These are phyloP conservation scores for Coffea humblotiana DNA, from an alignment of 305 asterid species.

Conservation along the genomic window DNA sequence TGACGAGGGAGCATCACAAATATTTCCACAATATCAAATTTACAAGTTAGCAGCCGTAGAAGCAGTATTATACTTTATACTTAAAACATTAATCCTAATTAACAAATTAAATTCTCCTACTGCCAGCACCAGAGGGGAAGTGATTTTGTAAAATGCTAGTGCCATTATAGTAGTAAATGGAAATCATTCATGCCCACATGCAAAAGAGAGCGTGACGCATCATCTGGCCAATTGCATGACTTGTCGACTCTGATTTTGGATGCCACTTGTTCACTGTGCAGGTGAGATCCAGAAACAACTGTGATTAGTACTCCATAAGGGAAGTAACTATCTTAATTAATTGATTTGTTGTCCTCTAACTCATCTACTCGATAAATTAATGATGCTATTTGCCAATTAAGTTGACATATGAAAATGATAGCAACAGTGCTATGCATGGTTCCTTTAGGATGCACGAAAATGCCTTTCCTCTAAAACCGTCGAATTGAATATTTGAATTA, in stretches of 20 bases:
- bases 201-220: conserved; percentile 4
- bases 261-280: neutral
- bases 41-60: too few species aligned
- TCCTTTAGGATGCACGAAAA: neutral
- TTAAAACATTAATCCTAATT: neutral
- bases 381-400: neutral
- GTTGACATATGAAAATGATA: too few species aligned
- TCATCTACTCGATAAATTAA: neutral
- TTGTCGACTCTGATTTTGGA: conserved; percentile 14
- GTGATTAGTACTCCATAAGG: neutral
- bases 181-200: conserved; percentile 17
- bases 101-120: neutral
- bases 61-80: too few species aligned
- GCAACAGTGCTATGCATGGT: neutral
- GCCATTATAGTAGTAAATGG: neutral
- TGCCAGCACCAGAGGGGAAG: too few species aligned
- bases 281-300: neutral
- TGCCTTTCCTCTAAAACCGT: neutral
- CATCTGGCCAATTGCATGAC: neutral
- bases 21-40: too few species aligned
- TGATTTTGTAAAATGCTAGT: too few species aligned
- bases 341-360: neutral
- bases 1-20: too few species aligned
- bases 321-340: neutral
- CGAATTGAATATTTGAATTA: neutral